Conservation (phyloP, 805 yeast species). For the Schizosaccharomyces japonicus region DNA sequence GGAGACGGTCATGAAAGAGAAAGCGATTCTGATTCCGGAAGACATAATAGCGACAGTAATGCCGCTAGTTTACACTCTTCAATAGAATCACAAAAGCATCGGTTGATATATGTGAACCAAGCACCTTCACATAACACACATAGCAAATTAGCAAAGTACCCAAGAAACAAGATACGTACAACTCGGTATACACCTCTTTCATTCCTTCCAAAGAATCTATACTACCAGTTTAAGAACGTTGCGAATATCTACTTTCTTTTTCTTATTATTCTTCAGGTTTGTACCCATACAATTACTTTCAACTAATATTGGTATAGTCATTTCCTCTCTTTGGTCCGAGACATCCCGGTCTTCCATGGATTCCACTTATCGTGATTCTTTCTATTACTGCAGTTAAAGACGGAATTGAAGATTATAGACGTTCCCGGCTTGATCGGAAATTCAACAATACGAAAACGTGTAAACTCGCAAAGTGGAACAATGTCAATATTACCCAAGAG, state of each 20-base stretch:
- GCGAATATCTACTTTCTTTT: conserved; percentile 75
- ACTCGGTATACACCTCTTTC: conserved; percentile 82
- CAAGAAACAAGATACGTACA: conserved; percentile 80
- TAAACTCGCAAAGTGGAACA: conserved; percentile 27
- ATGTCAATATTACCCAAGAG: conserved; percentile 33
- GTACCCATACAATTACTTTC: conserved; percentile 16
- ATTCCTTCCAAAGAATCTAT: conserved; percentile 65
- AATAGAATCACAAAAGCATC: no score
- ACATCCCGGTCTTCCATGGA: conserved; percentile 50
- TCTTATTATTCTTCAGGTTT: conserved; percentile 44
- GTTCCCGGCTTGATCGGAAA: conserved; percentile 40
- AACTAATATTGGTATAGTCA: conserved; percentile 42
- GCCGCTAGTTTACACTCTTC: no score
- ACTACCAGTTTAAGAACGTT: conserved; percentile 58
- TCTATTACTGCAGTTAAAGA: conserved; percentile 51
- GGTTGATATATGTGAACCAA: no score
- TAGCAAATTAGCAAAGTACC: conserved; percentile 32
- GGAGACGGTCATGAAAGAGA: no score
- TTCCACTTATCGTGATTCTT: conserved; percentile 60
- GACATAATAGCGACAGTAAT: no score
- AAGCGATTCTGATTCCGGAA: no score
- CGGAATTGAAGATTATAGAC: conserved; percentile 51
- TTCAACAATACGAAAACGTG: conserved; percentile 44
- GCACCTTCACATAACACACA: no score
- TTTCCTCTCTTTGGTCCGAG: conserved; percentile 53